A percentile compares a stretch with the other conserved stretches of the same genome.
Conservation (phyloP, 2,329 filamentous ascomycete species). For the Colletotrichum camelliae region DNA sequence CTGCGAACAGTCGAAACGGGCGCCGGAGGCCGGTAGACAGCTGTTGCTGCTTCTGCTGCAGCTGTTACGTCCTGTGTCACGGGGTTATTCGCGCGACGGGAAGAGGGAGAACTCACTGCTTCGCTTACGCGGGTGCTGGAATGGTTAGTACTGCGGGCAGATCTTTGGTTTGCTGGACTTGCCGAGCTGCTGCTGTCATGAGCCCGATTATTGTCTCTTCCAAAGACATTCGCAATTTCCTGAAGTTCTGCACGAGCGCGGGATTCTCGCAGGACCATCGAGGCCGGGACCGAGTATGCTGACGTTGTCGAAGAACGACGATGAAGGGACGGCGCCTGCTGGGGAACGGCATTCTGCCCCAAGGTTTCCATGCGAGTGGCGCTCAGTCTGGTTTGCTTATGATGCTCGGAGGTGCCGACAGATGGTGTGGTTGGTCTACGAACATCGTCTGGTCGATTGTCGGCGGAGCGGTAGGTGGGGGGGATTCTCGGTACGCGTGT, state of each 20-base stretch:
- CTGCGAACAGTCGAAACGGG: neutral
- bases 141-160: neutral
- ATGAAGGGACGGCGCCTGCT: neutral
- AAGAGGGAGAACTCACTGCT: conserved; percentile 2
- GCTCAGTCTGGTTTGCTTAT: neutral
- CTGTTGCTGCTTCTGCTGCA: no score
- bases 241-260: neutral
- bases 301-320: neutral
- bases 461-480: neutral
- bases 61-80: neutral
- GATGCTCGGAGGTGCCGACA: neutral
- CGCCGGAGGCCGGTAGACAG: neutral
- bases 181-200: neutral
- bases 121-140: neutral
- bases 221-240: neutral
- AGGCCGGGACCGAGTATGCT: neutral
- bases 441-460: neutral
- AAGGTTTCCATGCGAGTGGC: neutral
- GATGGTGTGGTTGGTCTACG: neutral
- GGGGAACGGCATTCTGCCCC: neutral
- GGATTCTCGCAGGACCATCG: neutral
- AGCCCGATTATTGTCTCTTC: neutral
- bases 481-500: neutral
- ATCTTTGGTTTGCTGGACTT: neutral
- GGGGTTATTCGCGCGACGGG: neutral